phyloP scores from a whole-genome alignment of 257 asterid genomes.

The Nicotiana otophora region DNA sequence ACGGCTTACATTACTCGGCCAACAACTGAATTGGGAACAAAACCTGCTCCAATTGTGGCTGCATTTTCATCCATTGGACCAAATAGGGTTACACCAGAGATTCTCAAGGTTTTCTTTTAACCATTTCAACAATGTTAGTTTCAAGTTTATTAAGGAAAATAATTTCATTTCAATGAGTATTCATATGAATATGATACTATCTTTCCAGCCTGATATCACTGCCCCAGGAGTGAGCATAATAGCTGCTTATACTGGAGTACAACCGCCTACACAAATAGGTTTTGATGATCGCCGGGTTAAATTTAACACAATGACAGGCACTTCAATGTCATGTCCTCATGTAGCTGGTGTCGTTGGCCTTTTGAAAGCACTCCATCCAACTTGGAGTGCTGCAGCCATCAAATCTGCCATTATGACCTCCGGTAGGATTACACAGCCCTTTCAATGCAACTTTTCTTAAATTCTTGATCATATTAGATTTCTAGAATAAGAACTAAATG shows the following conservation, averaged over 20 bases:
- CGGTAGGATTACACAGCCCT: slow-evolving; percentile 23
- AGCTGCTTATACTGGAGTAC: slow-evolving; percentile 72
- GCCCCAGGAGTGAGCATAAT: slow-evolving; percentile 92
- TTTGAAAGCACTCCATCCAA: slow-evolving; percentile 69
- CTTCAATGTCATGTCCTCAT: slow-evolving; percentile 98
- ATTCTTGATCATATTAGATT: not conserved
- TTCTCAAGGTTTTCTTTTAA: slow-evolving; percentile 53
- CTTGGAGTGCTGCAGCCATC: slow-evolving; percentile 96
- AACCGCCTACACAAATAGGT: slow-evolving; percentile 54
- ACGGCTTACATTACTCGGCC: slow-evolving; percentile 53
- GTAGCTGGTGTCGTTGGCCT: slow-evolving; percentile 84
- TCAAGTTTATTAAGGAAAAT: not conserved
- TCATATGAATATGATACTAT: not conserved
- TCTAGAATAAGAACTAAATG: not conserved
- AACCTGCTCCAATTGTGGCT: slow-evolving; percentile 89
- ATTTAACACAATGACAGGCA: slow-evolving; percentile 70
- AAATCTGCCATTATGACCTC: slow-evolving; percentile 86
- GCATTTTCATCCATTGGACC: slow-evolving; percentile 89
- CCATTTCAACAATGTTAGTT: not conserved
- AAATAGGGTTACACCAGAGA: slow-evolving; percentile 53
- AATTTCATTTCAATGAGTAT: not conserved
- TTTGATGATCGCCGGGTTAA: slow-evolving; percentile 47
- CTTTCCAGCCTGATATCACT: slow-evolving; percentile 84
- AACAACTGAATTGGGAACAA: slow-evolving; percentile 47
- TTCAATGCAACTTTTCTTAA: not conserved